phyloP scores from a whole-genome alignment of 2,329 filamentous ascomycete genomes.

The Aspergillus texensis region DNA sequence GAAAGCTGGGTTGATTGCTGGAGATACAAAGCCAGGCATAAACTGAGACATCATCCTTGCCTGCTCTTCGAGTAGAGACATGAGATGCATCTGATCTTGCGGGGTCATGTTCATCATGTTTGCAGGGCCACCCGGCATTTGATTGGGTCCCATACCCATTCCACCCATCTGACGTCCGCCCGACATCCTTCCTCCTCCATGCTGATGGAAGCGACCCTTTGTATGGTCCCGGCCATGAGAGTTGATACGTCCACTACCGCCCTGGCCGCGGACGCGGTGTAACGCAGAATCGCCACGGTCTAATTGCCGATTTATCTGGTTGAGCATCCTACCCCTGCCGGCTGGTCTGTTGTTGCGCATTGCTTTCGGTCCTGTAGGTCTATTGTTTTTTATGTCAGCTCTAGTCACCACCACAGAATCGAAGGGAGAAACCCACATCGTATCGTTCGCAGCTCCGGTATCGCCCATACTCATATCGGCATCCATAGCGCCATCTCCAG shows the following conservation, averaged over 20 bases:
- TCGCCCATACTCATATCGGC: slow-evolving; percentile 79
- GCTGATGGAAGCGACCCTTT: slow-evolving; percentile 63
- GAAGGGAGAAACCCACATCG: slow-evolving; percentile 36
- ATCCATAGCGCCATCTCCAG: slow-evolving; percentile 57
- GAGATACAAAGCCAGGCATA: slow-evolving; percentile 58
- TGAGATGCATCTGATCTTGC: slow-evolving; percentile 72
- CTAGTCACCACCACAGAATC: slow-evolving; percentile 7
- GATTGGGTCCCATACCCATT: slow-evolving; percentile 43
- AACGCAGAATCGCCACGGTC: slow-evolving; percentile 78
- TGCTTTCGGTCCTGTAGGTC: slow-evolving; percentile 90
- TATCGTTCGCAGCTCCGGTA: slow-evolving; percentile 41
- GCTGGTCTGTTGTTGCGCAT: slow-evolving; percentile 77
- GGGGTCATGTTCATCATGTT: slow-evolving; percentile 59
- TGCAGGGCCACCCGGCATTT: slow-evolving; percentile 40
- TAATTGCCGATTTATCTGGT: slow-evolving; percentile 81
- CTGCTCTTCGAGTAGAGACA: slow-evolving; percentile 81
- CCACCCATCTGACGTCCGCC: slow-evolving; percentile 50
- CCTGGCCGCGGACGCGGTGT: slow-evolving; percentile 72
- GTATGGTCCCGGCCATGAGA: slow-evolving; percentile 71
- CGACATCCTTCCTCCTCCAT: slow-evolving; percentile 46
- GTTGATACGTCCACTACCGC: slow-evolving; percentile 78
- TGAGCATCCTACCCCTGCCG: slow-evolving; percentile 77
- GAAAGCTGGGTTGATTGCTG: slow-evolving; percentile 58
- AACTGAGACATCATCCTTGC: slow-evolving; percentile 81
- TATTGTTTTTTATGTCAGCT: slow-evolving; percentile 51